phyloP scores from a whole-genome alignment of 2,329 filamentous ascomycete genomes.

The Lomentospora prolificans region DNA sequence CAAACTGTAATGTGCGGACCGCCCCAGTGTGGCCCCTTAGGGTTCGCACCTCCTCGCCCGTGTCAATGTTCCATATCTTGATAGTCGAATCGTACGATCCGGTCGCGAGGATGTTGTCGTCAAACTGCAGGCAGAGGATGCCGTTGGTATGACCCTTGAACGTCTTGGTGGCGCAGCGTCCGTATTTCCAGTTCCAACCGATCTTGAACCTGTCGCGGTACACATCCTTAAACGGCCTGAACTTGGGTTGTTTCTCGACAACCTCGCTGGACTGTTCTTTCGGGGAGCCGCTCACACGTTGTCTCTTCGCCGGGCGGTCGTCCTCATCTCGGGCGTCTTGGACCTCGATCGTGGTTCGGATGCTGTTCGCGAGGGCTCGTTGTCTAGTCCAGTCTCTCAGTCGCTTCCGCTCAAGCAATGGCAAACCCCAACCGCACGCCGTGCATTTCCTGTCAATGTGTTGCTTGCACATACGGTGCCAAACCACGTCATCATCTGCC shows the following conservation, averaged over 20 bases:
- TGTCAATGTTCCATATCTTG: conserved; percentile 93
- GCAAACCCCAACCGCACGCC: conserved; percentile 92
- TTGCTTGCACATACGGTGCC: conserved; percentile 96
- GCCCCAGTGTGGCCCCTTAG: conserved; percentile 72
- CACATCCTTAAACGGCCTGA: conserved; percentile 84
- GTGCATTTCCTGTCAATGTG: conserved; percentile 90
- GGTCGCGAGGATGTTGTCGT: conserved; percentile 83
- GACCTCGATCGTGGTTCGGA: conserved; percentile 9
- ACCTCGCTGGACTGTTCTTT: conserved; percentile 17
- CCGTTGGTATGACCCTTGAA: conserved; percentile 84
- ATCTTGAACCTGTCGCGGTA: conserved; percentile 95
- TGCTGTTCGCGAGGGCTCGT: conserved; percentile 48
- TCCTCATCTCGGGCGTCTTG: conserved; percentile 19
- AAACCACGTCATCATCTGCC: conserved; percentile 95
- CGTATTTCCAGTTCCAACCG: conserved; percentile 95
- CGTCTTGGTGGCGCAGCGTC: conserved; percentile 72
- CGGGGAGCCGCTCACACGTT: conserved; percentile 16
- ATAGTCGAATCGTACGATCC: conserved; percentile 93
- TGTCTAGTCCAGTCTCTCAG: conserved; percentile 79
- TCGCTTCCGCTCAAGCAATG: conserved; percentile 78
- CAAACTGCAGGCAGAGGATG: conserved; percentile 45
- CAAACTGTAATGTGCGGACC: conserved; percentile 85
- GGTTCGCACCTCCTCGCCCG: conserved; percentile 76
- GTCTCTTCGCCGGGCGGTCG: conserved; percentile 24
- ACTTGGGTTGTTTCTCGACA: conserved; percentile 35